Percentiles rank a stretch among this genome's conserved stretches.
phyloP scores from a whole-genome alignment of 2,329 filamentous ascomycete genomes.

The Venturia asperata region DNA sequence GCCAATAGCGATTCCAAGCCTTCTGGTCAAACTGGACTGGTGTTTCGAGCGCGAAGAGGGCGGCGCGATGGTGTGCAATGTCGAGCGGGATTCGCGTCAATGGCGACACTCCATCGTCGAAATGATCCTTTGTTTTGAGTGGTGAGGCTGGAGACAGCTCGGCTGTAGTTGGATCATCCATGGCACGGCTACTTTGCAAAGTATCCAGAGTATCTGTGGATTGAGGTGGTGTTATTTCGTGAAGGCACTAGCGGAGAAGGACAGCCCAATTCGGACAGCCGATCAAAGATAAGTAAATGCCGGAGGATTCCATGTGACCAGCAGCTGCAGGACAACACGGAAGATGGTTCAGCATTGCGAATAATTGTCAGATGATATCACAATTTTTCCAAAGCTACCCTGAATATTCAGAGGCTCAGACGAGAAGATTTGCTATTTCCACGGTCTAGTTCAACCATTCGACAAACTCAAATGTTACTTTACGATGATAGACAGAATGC shows the following conservation, averaged over 20 bases:
- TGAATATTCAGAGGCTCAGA: too few relatives aligned
- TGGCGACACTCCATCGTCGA: constrained; percentile 6
- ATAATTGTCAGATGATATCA: too few relatives aligned
- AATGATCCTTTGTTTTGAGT: neutral
- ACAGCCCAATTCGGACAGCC: too few relatives aligned
- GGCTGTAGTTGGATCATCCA: constrained; percentile 2
- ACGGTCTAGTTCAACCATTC: too few relatives aligned
- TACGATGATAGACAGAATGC: too few relatives aligned
- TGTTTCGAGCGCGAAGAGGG: constrained; percentile 24
- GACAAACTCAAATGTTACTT: too few relatives aligned
- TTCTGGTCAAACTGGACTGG: constrained; percentile 23
- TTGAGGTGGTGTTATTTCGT: neutral
- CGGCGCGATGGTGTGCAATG: constrained; percentile 23
- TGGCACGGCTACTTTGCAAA: constrained; percentile 8
- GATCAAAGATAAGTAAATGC: neutral
- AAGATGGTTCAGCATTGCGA: neutral
- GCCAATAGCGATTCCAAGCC: constrained; percentile 24
- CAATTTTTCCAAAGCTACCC: too few relatives aligned
- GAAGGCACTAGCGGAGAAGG: neutral
- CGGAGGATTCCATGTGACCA: neutral
- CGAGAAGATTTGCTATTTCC: too few relatives aligned
- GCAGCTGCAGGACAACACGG: neutral
- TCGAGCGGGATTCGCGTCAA: constrained; percentile 22
- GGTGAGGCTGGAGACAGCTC: neutral
- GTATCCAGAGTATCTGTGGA: neutral